Evolutionary conservation across 306 rosid species (phyloP), one percentile per base, ranked within the genome.

Genomic region (Fagus sylvatica): DNA sequence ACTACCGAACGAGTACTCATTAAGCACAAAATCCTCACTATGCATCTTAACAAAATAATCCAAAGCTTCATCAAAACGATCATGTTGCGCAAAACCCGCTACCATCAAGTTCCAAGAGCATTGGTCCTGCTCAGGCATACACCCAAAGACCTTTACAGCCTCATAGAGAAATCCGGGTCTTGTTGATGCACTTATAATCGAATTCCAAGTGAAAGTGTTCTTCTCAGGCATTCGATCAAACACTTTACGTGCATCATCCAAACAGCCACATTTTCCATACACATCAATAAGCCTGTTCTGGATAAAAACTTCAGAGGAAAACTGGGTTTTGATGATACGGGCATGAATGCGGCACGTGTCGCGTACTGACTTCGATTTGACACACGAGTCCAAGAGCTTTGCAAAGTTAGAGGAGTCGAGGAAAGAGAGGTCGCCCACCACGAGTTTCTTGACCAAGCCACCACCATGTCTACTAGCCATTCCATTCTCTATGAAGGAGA

Each of bases 51-150:
- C 75, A 53, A 85, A 78, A 54, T 82, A 83, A 22, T 60, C 74
- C 85, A 88, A 59, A 2, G 91, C 89, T 22, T 85, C 87, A 41
- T 78, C 84, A 53, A 80, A 85, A 0, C 79, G 81, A 62, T 66
- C 89, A 1, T 79, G 78, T 17, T 88, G 87, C 0, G 84, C 80
- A 73, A 82, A 82, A 46, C 87, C 89, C 0, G 91, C 85, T 34
- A 87, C 79, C 81, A 88, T 85, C 9, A 85, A 83, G 68, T 88
- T 88, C 91, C 91, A 88, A 0, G 91, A 88, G 80, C 91, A 88
- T 72, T 88, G 91, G 68, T 88, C 89, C 6, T 84, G 84, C 73
- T 76, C 81, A 0, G 86, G 89, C 86, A 88, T 81, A 0, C 36
- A 80, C 49, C 74, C 67, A 81, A 88, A 88, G 48, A 85, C n/a